Base-by-base conservation (phyloP, 1,284 basidiomycete genomes). In the Tylopilus orsonianus region DNA sequence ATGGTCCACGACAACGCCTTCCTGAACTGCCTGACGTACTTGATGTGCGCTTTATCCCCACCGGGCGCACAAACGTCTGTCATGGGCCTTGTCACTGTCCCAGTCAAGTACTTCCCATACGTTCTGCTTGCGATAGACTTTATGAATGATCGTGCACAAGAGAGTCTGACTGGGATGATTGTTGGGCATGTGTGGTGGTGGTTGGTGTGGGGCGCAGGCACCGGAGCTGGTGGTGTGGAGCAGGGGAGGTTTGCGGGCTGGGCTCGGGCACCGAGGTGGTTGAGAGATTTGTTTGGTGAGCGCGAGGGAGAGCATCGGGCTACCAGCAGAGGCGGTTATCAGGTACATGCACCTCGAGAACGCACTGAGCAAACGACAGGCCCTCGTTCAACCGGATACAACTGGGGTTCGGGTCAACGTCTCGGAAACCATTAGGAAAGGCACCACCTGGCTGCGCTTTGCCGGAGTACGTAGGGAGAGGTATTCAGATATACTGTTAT, bases 161-260 rank as follows among this genome's bases (percentile, higher is more conserved):
- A 72, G 45, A 71, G 78, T 41, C 64, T 88, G 24, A 85, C 85
- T 0, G 92, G 91, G 2, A 75, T 87, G 18, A 72, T 90, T 33
- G 77, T 85, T 1, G 91, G 88, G 0, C 89, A 93, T 61, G 65
- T 79, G 3, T 93, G 88, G 87, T 89, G 84, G 81, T 86, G 83
- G 80, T 67, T 75, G 32, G 72, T 85, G 12, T 83, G 79, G 75
- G 78, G 73, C 12, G 48, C 65, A 7, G 56, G 58, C 5, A 69
- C 62, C 0, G 64, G 64, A 22, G 55, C 65, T 22, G 64, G 65
- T n/a, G 41, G 61, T 19, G 38, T 52, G 32, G 65, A 68, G n/a
- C 60, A 53, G 30, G 64, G 64, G 19, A 49, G 35, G 23, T 61
- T 55, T 41, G 59, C 56, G 8, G 23, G 46, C 30, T 60, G 55